Base-by-base conservation (phyloP, 1,284 basidiomycete species). In the Heterobasidion annosum region DNA sequence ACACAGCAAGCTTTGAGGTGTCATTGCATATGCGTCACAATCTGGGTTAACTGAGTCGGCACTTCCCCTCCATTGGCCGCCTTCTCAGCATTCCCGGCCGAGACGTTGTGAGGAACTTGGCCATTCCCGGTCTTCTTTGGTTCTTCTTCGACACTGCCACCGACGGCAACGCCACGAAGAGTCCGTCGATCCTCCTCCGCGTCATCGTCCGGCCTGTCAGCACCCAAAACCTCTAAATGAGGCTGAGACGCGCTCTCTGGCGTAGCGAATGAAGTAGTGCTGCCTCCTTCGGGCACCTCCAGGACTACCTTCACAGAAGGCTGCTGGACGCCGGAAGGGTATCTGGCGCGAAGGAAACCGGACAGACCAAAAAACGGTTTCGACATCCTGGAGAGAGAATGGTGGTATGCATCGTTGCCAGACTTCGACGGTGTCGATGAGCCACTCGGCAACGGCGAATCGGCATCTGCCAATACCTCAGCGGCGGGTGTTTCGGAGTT, bases 301-400 rank as follows among this genome's bases (percentile, higher is more conserved):
- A 59, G 59, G 18, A 64, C 65, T 8, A 61, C 58, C 53, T 64
- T 66, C 13, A 60, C 58, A 8, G 64, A 54, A 47, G 65, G 62
- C 51, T 63, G 55, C 47, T 60, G 64, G 48, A 65, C 58, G 52
- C 62, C 65, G 10, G 80, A 78, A 19, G 82, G 75, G 62, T 83
- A 75, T 47, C 82, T 78, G 40, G 75, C 70, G 37, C 83, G 77
- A 50, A 86, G 73, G 63, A 88, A 83, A 25, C 79, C 83, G 32
- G 79, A 75, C 61, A 87, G 73, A 59, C 76, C 81, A 61, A 85
- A 69, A 61, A 76, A 75, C 18, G 74, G 65, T 51, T 69, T 68
- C 55, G 74, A 68, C 62, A 73, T 74, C 53, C 70, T 67, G 51
- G 68, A 64, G 18, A 66, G 57, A 8, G 68, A 60, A 32, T 54